Evolutionary conservation across 208 protist genomes (phyloP), one percentile per base, ranked within the genome.

Genomic region (Crithidia bombi): DNA sequence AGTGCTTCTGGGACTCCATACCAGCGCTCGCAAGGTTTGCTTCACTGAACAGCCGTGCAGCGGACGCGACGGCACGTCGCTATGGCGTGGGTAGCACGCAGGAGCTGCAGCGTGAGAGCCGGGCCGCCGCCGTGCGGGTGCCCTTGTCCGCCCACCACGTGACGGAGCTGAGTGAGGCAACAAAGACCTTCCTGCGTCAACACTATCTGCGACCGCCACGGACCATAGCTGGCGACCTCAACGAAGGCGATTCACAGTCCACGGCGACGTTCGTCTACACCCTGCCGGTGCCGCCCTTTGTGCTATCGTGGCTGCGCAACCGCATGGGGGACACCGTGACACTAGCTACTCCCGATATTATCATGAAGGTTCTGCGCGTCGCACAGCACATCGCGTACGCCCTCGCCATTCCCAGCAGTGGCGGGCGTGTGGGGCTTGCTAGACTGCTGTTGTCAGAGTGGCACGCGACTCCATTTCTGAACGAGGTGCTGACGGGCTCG

Each of bases 351-450:
- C 61, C 61, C 1, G 35, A 56, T 12, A 38, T 39, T 3, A 1
- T 56, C 3, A 32, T 26, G 12, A 54, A 41, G 46, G n/a, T 66
- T 5, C 47, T 66, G 47, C 47, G 47, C 12, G 35, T 25, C 2
- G 56, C 30, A 5, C 23, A 66, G 3, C 47, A 11, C 28, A 4
- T 44, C 14, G 46, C 61, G 19, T 10, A 41, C 33, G 15, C 9
- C 7, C 23, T 66, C 4, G 61, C 61, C 9, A 56, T 66, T 2
- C 61, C 61, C n/a, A 50, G 46, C 46, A 26, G 23, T 21, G 61
- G 61, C 23, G 46, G 47, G 0, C 61, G 61, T 7, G 15, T 26
- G 3, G 6, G 5, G 1, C n/a, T 11, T 3, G 43, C 46, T 0
- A 4, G 7, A n/a, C 5, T n/a, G 46, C 5, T 66, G 44, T 23